Percentiles rank a stretch among this genome's conserved stretches.
Conservation (phyloP, 2,329 filamentous ascomycete species). For the Botryotinia calthae region DNA sequence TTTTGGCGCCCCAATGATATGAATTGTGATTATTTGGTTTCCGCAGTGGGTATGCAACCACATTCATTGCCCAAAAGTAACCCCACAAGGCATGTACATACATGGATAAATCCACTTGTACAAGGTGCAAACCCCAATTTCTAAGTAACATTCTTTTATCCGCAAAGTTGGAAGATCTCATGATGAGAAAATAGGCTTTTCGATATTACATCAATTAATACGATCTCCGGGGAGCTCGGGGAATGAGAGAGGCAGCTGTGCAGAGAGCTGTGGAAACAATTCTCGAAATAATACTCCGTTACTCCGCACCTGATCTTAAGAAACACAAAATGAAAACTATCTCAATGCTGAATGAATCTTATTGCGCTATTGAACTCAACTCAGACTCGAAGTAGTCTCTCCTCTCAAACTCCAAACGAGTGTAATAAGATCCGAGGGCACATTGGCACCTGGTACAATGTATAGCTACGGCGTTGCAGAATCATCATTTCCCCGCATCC, state of each 20-base stretch:
- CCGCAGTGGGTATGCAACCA: neutral
- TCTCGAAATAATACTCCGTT: neutral
- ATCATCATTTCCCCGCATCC: neutral
- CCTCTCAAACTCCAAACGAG: neutral
- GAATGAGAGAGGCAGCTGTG: neutral
- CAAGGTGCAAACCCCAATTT: neutral
- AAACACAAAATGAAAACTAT: constrained; percentile 4
- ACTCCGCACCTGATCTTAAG: neutral
- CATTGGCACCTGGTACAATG: neutral
- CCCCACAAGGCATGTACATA: neutral
- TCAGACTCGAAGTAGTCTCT: neutral
- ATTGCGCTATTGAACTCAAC: neutral
- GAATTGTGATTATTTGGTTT: neutral
- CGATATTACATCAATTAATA: neutral
- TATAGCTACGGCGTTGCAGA: neutral
- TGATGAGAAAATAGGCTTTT: neutral
- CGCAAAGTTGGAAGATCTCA: neutral
- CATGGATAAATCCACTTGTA: constrained; percentile 1
- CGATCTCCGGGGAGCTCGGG: neutral
- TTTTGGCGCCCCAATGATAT: constrained; percentile 14
- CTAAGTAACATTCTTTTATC: constrained; percentile 1
- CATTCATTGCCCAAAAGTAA: neutral
- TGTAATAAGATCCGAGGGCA: neutral
- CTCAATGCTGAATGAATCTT: neutral
- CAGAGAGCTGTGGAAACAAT: neutral